Base-by-base conservation (phyloP, 225 moss, liverwort and hornwort genomes). In the Ulota crispa region DNA sequence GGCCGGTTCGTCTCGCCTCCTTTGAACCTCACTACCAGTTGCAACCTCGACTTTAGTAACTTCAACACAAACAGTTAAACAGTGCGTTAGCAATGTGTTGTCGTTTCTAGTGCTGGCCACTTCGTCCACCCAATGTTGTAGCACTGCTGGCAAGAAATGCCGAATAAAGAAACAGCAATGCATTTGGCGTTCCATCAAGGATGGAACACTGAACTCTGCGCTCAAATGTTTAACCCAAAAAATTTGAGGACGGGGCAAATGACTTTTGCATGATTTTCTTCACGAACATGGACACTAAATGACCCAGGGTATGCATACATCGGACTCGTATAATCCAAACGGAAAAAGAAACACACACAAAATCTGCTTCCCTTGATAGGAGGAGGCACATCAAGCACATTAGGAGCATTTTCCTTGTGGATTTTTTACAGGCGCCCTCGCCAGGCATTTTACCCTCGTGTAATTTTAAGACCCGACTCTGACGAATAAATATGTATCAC, bases 1-100 rank as follows among this genome's bases (percentile, higher is more conserved):
- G 87, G 85, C 34, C 68, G 16, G 28, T 87, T 83, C 6, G 20
- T 87, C 73, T 34, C 77, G 43, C 87, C 89, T 37, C 16, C 89
- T 47, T 43, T 89, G 68, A 78, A 87, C 70, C 87, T 89, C 55
- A 15, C 36, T 27, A 19, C 37, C 14, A 0, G 20, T 50, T 89
- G 89, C 59, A 0, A 4, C 63, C 80, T 88, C 14, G 36, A 71
- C 32, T 82, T 1, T 3, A 53, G 11, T 32, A 30, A 6, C 5
- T 81, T 85, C 36, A 7, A 68, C 0, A 32, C 0, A 70, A 42
- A 3, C 27, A 69, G 47, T 69, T 84, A 24, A 78, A 15, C 56
- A 41, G 53, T 18, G n/a, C 53, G 32, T 52, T 64, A 67, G 57
- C 62, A 68, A 18, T 23, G 2, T 37, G 65, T 26, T 6, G 37